Evolutionary conservation across 768 basidiomycete species (phyloP), one percentile per base, ranked within the genome.

Genomic region (Cubamyces sp.): DNA sequence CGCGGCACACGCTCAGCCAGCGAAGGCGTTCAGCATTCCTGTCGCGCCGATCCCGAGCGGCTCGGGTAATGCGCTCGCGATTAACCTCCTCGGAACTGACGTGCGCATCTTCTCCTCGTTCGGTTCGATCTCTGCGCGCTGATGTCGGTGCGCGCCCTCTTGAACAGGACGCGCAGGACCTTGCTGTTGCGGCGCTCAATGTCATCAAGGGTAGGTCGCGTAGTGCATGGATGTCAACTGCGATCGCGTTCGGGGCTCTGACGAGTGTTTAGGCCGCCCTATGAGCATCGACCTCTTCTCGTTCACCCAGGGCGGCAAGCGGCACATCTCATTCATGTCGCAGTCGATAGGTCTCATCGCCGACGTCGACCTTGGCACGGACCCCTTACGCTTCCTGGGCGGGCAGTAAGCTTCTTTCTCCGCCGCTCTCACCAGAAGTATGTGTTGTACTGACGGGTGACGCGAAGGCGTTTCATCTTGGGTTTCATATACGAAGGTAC

Each of bases 311-410:
- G 79, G 79, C 11, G 82, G 79, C 51, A 87, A 82, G 64, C 79
- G 82, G 7, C 79, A 78, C 2, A 79, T 91, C 69, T 92, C 91
- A 15, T 95, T 92, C 78, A 87, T 95, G 85, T 86, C 90, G 0
- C 92, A 94, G 75, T 82, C 87, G 3, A 70, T 92, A 21, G 94
- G 94, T 3, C 78, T 96, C 34, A 90, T 94, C 85, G 92, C 94
- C 3, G 92, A 95, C 64, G 61, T 93, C 42, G 93, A 94, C 74
- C 75, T 91, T 47, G 89, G 89, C 57, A 96, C 94, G 1, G 93
- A 95, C 62, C 77, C 91, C 67, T 74, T 95, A 43, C 84, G 92
- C 9, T 94, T 90, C 88, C 87, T 96, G 87, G 94, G 94, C 11
- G 89, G 63, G 59, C 59, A 46, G 70, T 71, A 19, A 28, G 70